Base-by-base conservation (phyloP, 1,139 yeast species). In the Suhomyces ambrosiae region DNA sequence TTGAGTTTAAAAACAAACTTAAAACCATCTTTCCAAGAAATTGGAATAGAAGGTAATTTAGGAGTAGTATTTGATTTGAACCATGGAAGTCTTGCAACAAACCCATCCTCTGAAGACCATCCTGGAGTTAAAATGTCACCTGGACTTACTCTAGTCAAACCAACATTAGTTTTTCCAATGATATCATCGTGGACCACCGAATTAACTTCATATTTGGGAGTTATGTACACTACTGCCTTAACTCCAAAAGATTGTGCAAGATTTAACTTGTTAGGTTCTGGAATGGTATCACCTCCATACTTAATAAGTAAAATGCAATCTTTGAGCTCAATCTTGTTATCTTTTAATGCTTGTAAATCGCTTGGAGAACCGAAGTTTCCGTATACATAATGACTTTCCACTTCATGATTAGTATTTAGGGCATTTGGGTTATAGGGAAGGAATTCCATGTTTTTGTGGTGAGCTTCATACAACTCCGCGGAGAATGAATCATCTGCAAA, bases 91-190 rank as follows among this genome's bases (percentile, higher is more conserved):
- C 71, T 61, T 9, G 64, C 51, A 4, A 58, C 63, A 42, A 58
- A 63, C 1, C 66, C 68, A 13, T 64, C 68, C n/a, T 67, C 63
- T 2, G 82, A 65, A 0, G 84, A 68, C 83, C 86, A 82, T 0
- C 94, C 95, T 0, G 95, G 95, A 1, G 85, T 75, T 15, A 86
- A 60, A 3, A 87, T 76, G 56, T 88, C 95, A 2, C 97, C 97
- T 0, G 94, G 80, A 41, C 79, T 75, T 41, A 69, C 65, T 40
- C 86, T 80, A 0, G 84, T 69, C 25, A 81, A 67, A 0, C 84
- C 95, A 3, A 85, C 86, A 41, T 86, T 74, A 17, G 74, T 74
- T 41, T 79, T 74, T 53, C 82, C 83, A 18, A 85, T 77, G 0
- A 79, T 68, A 31, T 74, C 79, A 16, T 60, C 66, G 23, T 50